phyloP scores from a whole-genome alignment of 176 grass and related monocot genomes.

The Coix lacrymajobi region DNA sequence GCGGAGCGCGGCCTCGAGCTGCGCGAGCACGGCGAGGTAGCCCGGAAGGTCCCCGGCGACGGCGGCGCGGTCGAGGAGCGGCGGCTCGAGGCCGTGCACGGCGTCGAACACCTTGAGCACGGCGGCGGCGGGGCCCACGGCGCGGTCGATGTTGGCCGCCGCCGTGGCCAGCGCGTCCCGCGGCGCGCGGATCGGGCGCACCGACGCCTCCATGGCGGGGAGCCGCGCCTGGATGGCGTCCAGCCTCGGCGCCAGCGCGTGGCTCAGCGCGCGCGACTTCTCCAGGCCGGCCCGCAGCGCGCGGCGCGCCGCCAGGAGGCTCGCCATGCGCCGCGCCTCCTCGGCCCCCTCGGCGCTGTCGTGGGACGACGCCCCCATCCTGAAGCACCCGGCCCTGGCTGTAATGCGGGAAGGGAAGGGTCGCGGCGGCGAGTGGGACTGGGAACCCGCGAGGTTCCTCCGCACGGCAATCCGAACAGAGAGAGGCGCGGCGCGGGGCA shows the following conservation, averaged over 20 bases:
- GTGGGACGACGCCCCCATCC: background rate
- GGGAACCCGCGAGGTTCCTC: background rate
- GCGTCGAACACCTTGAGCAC: slow-evolving; percentile 98
- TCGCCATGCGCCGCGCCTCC: slow-evolving; percentile 10
- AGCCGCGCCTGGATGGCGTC: slow-evolving; percentile 62
- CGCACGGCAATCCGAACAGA: too few species aligned
- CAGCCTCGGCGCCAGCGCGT: slow-evolving; percentile 27
- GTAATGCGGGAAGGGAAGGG: background rate
- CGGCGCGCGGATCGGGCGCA: slow-evolving; percentile 71
- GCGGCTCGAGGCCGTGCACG: slow-evolving; percentile 77
- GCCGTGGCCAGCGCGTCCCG: slow-evolving; percentile 42
- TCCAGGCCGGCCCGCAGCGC: slow-evolving; percentile 44
- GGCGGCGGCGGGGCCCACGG: slow-evolving; percentile 62
- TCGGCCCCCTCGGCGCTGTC: background rate
- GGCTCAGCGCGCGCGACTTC: slow-evolving; percentile 32
- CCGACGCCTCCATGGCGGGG: slow-evolving; percentile 38
- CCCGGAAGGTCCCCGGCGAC: slow-evolving; percentile 29
- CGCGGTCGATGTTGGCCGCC: slow-evolving; percentile 59
- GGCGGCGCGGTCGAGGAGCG: slow-evolving; percentile 44
- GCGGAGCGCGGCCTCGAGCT: slow-evolving; percentile 75
- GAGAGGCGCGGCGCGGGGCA: background rate
- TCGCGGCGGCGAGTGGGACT: background rate
- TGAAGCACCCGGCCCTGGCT: background rate
- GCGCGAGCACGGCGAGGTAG: slow-evolving; percentile 57
- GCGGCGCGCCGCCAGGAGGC: slow-evolving; percentile 41